phyloP scores from a whole-genome alignment of 78 protist species.

The Pelomyxa schiedti region DNA sequence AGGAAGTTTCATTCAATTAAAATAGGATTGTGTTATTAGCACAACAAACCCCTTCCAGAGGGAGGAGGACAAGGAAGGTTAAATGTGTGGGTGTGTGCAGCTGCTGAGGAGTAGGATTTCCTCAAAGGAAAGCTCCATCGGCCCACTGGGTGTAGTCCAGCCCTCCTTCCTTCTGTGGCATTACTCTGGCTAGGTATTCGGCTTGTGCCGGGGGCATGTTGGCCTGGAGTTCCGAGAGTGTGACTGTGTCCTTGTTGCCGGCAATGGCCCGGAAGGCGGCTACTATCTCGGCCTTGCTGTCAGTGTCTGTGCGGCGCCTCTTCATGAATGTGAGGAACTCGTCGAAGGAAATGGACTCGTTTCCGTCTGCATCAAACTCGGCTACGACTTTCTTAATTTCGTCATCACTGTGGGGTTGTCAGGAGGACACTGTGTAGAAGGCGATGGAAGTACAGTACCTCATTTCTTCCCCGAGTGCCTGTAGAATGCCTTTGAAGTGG shows the following conservation, averaged over 20 bases:
- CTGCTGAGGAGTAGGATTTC: too few relatives aligned
- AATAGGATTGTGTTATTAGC: too few relatives aligned
- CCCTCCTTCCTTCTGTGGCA: background rate
- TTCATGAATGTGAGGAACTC: slow-evolving; percentile 39
- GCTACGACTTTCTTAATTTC: slow-evolving; percentile 15
- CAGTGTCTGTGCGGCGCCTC: slow-evolving; percentile 16
- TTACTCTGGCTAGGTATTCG: background rate
- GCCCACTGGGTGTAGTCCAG: background rate
- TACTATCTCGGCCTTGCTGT: slow-evolving; percentile 20
- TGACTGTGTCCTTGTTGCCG: slow-evolving; percentile 29
- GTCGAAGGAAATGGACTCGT: slow-evolving; percentile 25
- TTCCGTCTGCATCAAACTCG: slow-evolving; percentile 5
- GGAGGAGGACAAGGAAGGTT: too few relatives aligned
- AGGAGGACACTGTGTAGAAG: too few relatives aligned
- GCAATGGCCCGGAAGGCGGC: slow-evolving; percentile 47
- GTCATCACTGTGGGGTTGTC: slow-evolving; percentile 39
- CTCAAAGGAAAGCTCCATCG: background rate
- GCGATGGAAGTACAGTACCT: too few relatives aligned
- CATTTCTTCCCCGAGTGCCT: slow-evolving; percentile 46
- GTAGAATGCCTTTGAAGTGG: slow-evolving; percentile 28
- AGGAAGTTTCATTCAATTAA: too few relatives aligned
- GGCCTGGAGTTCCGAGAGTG: slow-evolving; percentile 12
- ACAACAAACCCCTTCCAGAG: too few relatives aligned
- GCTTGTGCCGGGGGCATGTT: background rate
- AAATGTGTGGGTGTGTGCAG: too few relatives aligned